phyloP scores from a whole-genome alignment of 2,329 filamentous ascomycete species.

The Phialemonium atrogriseum region DNA sequence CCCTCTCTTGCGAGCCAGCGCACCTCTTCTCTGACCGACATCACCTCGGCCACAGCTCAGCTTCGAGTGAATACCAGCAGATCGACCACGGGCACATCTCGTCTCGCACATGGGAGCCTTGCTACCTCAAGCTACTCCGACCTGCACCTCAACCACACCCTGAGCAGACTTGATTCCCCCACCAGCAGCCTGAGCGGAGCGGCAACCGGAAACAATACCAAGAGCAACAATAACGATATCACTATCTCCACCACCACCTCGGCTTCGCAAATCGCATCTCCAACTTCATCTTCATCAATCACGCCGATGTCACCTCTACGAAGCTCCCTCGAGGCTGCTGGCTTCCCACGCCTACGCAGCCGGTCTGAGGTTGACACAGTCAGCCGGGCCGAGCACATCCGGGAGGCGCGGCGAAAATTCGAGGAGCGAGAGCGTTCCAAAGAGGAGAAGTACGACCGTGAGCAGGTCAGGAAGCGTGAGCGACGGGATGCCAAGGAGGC shows the following conservation, averaged over 20 bases:
- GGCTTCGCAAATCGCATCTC: constrained; percentile 10
- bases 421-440: constrained; percentile 53
- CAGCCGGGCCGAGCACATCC: constrained; percentile 47
- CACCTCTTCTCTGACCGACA: constrained; percentile 30
- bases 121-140: constrained; percentile 31
- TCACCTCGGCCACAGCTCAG: constrained; percentile 19
- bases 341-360: constrained; percentile 49
- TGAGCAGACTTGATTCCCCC: constrained; percentile 24
- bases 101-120: constrained; percentile 32
- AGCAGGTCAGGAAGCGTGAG: constrained; percentile 49
- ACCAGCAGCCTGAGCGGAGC: constrained; percentile 18
- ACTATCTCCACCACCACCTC: constrained; percentile 11
- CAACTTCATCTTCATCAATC: constrained; percentile 24
- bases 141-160: constrained; percentile 28
- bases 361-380: constrained; percentile 51
- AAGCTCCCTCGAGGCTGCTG: constrained; percentile 46
- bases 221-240: constrained; percentile 16
- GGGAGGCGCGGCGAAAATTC: constrained; percentile 54
- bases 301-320: constrained; percentile 45
- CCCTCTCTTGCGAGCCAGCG: constrained; percentile 31
- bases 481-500: constrained; percentile 51
- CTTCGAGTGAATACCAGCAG: constrained; percentile 31
- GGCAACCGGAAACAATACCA: constrained; percentile 18
- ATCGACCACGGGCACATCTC: constrained; percentile 21
- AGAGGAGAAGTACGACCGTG: constrained; percentile 53